These are phyloP conservation scores for Bauhinia variegata DNA, from an alignment of 306 rosid genomes.

Conservation along the genomic window DNA sequence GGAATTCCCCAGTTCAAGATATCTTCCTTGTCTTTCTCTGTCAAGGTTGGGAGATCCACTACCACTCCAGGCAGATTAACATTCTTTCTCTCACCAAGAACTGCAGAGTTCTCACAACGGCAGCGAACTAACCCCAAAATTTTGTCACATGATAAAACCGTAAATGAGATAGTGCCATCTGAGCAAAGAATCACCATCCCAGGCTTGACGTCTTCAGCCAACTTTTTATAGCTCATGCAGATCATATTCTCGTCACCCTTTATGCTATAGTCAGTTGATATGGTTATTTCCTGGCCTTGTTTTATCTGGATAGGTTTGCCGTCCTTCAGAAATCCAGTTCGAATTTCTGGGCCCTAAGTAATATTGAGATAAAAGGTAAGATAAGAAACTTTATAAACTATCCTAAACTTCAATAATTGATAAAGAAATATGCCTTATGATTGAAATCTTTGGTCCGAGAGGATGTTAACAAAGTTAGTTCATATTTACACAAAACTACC, in stretches of 20 bases:
- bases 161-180: slow-evolving; percentile 91
- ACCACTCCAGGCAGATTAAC: slow-evolving; percentile 93
- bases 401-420: not conserved
- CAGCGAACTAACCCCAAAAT: slow-evolving; percentile 66
- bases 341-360: slow-evolving; percentile 99
- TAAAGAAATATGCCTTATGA: not conserved
- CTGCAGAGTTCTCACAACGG: slow-evolving; percentile 90
- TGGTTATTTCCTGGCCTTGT: slow-evolving; percentile 77
- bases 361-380: slow-evolving; percentile 7
- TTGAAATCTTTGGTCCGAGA: not conserved
- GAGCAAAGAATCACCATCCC: slow-evolving; percentile 90
- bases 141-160: slow-evolving; percentile 72
- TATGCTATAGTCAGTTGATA: slow-evolving; percentile 83
- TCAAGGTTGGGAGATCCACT: slow-evolving; percentile 94
- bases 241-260: slow-evolving; percentile 84
- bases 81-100: slow-evolving; percentile 95
- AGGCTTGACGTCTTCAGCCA: slow-evolving; percentile 87
- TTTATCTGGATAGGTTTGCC: slow-evolving; percentile 74
- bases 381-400: not conserved
- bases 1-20: slow-evolving; percentile 89
- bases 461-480: not conserved
- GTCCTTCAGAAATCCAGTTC: slow-evolving; percentile 95
- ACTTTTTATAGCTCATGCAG: slow-evolving; percentile 92
- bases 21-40: slow-evolving; percentile 93
- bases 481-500: not conserved